Evolutionary conservation across 208 protist genomes (phyloP), one percentile per base, ranked within the genome.

Genomic region (Trypanosoma melophagium): DNA sequence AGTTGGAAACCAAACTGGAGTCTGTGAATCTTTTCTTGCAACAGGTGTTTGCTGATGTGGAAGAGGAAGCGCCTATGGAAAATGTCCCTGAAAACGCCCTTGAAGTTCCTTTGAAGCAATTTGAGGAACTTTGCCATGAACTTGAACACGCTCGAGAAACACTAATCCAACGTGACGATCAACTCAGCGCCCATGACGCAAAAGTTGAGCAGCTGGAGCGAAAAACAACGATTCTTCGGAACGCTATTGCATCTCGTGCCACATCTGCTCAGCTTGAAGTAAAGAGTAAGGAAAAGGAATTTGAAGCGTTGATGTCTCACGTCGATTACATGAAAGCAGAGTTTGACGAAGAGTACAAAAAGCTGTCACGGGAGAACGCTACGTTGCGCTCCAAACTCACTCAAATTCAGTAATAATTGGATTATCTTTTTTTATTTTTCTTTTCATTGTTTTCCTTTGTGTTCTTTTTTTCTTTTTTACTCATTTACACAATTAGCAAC

Each of bases 1-100:
- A 91, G 61, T 73, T 95, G 50, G 87, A 92, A 66, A 83, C 84
- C 4, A 79, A 81, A 17, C 73, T 95, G 28, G 85, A 86, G 49
- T 80, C 84, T 17, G 77, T 89, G 19, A 89, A 93, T 58, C 70
- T 80, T 13, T 95, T 92, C 53, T 76, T 95, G 22, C 71, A 84
- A 58, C 81, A 90, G 71, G 82, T 90, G 1, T 95, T 95, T 60
- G 78, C 76, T 0, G 81, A 89, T 52, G 78, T 87, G 14, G 76
- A 86, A 28, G 68, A 71, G 60, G 58, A 61, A 21, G 67, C 55
- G 19, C 51, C 40, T 7, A 92, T 90, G 67, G 81, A 87, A 17
- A 71, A 77, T 45, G 64, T 93, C 3, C 61, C 62, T 24, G 79
- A 87, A 56, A 83, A 72, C 42, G 80, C 83, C 14, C 66, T 70